Base-by-base conservation (phyloP, 1,284 basidiomycete genomes). In the Trametes polyzona region DNA sequence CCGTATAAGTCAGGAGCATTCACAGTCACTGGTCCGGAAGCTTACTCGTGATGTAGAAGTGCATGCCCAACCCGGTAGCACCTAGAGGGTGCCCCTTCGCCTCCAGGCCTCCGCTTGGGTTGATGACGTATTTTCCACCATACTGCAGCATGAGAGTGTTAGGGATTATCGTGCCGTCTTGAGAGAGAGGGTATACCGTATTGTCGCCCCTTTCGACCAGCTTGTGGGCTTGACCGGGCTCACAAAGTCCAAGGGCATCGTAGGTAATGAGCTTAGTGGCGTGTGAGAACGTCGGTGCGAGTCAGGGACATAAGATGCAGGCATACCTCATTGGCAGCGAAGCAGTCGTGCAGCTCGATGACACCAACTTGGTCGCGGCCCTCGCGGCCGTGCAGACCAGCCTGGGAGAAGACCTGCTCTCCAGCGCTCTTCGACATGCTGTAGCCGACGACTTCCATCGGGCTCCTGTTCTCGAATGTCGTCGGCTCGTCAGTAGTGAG, bases 261-360 rank as follows among this genome's bases (percentile, higher is more conserved):
- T 95, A 95, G 23, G 86, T 90, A 62, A 95, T 82, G 37, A 95
- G 82, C 89, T 91, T n/a, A n/a, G n/a, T n/a, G n/a, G n/a, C n/a
- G n/a, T n/a, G n/a, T n/a, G n/a, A n/a, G n/a, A n/a, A n/a, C 24
- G 55, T 12, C 27, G 9, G 19, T 27, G n/a, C 8, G 30, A 10
- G 26, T 33, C 27, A 46, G 27, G 11, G 7, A 10, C 4, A 33
- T 6, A 14, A 14, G 1, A n/a, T n/a, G 2, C n/a, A 33, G 11
- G 62, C 72, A 14, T 62, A 85, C 89, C 78, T 92, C 89, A 63
- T 91, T 91, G 5, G 88, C 78, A 52, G 90, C 81, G 69, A 93
- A 94, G 70, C 92, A 95, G 67, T 95, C 93, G 64, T 95, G 93
- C 21, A 94, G 74, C 70, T 95, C 93, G 5, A 95, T 76, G 1